Evolutionary conservation across 306 rosid species (phyloP).

Genomic region (Lathyrus tuberosus): DNA sequence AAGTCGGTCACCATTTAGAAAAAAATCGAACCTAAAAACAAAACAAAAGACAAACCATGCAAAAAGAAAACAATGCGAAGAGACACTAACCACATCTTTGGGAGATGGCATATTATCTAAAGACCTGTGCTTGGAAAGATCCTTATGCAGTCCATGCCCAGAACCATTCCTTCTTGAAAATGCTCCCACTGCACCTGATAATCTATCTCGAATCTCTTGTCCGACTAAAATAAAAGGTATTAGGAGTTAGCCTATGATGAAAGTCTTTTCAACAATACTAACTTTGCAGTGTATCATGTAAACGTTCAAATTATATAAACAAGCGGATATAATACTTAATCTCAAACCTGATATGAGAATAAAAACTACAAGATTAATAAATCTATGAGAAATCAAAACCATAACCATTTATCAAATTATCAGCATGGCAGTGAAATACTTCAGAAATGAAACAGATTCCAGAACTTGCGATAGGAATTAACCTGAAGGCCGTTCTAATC

Average conservation of each 20-base stretch:
- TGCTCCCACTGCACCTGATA: constrained; percentile 81
- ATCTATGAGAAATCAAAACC: constrained; percentile 15
- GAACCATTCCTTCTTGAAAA: constrained; percentile 80
- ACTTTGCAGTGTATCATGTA: background rate
- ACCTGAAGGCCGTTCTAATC: constrained; percentile 84
- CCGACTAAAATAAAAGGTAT: constrained; percentile 52
- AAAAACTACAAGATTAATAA: background rate
- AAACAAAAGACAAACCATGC: background rate
- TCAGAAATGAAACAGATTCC: constrained; percentile 31
- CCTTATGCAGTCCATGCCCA: constrained; percentile 66
- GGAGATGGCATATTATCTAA: constrained; percentile 73
- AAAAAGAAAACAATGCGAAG: background rate
- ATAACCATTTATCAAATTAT: constrained; percentile 17
- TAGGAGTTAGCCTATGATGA: constrained; percentile 21
- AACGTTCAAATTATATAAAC: constrained; percentile 3
- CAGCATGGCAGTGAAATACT: constrained; percentile 27
- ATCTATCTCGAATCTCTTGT: constrained; percentile 73
- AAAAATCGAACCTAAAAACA: background rate
- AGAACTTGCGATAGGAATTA: constrained; percentile 35
- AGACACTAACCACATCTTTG: constrained; percentile 74
- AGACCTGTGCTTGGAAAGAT: constrained; percentile 68
- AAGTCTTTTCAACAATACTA: constrained; percentile 5
- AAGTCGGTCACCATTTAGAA: background rate
- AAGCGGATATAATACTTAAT: background rate
- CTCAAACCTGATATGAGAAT: too few species aligned